Evolutionary conservation across 371 early-diverging fungal species (phyloP).

Genomic region (Zychaea mexicana): DNA sequence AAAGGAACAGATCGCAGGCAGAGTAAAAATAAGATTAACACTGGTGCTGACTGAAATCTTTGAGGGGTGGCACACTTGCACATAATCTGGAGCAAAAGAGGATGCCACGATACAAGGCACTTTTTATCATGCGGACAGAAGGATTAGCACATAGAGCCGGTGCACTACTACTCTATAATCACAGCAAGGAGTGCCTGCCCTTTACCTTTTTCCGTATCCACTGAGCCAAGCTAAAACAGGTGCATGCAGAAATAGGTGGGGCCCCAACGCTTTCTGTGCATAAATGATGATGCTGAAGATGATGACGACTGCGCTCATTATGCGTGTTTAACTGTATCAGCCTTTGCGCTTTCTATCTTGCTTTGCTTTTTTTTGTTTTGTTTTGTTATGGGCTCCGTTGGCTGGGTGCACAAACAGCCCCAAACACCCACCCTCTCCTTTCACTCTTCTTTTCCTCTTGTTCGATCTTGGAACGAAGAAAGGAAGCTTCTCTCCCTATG

Average conservation of each 20-base stretch:
- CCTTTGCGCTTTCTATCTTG: no score
- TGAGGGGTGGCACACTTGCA: conserved; percentile 2
- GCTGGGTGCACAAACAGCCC: background rate
- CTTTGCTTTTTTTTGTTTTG: no score
- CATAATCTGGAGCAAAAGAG: background rate
- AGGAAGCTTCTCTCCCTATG: no score
- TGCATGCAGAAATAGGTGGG: background rate
- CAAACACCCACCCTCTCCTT: background rate
- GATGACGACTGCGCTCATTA: background rate
- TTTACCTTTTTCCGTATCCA: background rate
- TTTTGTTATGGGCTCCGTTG: background rate
- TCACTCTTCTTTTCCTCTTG: background rate
- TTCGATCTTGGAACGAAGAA: no score
- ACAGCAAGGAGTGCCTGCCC: no score
- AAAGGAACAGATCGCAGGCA: background rate
- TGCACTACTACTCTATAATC: no score
- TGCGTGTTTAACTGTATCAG: background rate
- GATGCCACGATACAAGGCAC: background rate
- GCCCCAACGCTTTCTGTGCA: background rate
- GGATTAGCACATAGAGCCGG: background rate
- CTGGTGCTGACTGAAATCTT: conserved; percentile 1
- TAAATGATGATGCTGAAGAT: background rate
- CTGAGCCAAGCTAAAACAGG: background rate
- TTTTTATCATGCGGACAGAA: background rate
- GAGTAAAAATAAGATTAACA: background rate